Evolutionary conservation across 768 basidiomycete species (phyloP).

Genomic region (Xerocomellus intermedius): DNA sequence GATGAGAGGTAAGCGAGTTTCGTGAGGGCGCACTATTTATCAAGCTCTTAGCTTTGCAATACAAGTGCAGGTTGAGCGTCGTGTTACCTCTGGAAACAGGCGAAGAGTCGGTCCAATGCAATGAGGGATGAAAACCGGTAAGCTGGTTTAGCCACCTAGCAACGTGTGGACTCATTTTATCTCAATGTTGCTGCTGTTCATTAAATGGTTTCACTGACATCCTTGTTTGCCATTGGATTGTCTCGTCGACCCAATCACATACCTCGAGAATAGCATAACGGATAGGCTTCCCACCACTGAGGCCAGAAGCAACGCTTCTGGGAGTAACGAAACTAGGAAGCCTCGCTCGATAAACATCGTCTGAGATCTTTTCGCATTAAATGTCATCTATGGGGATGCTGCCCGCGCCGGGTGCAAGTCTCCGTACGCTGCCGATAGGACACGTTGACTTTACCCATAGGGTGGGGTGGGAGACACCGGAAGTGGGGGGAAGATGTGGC

Average conservation of each 20-base stretch:
- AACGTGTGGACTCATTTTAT: constrained; percentile 83
- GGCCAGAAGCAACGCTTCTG: constrained; percentile 59
- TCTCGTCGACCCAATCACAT: constrained; percentile 7
- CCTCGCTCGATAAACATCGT: constrained; percentile 67
- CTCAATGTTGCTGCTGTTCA: constrained; percentile 89
- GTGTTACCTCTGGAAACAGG: constrained; percentile 81
- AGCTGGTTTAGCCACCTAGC: constrained; percentile 44
- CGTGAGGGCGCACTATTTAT: constrained; percentile 73
- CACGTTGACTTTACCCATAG: constrained; percentile 66
- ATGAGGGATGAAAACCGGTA: constrained; percentile 15
- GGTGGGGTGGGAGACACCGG: constrained; percentile 34
- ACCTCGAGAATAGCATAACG: constrained; percentile 87
- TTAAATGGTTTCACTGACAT: constrained; percentile 75
- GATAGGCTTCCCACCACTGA: constrained; percentile 63
- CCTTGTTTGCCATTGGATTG: background rate
- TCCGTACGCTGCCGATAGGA: constrained; percentile 52
- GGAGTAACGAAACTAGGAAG: constrained; percentile 81
- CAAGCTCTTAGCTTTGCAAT: background rate
- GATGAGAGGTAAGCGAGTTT: constrained; percentile 90
- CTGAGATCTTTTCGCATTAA: constrained; percentile 47
- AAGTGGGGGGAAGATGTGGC: background rate
- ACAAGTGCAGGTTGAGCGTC: background rate
- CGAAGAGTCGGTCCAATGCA: constrained; percentile 65
- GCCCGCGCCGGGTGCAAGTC: constrained; percentile 33
- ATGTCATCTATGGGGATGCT: constrained; percentile 33